These are phyloP conservation scores for Codiaeum variegatum DNA, from an alignment of 441 rosid genomes.

Conservation along the genomic window DNA sequence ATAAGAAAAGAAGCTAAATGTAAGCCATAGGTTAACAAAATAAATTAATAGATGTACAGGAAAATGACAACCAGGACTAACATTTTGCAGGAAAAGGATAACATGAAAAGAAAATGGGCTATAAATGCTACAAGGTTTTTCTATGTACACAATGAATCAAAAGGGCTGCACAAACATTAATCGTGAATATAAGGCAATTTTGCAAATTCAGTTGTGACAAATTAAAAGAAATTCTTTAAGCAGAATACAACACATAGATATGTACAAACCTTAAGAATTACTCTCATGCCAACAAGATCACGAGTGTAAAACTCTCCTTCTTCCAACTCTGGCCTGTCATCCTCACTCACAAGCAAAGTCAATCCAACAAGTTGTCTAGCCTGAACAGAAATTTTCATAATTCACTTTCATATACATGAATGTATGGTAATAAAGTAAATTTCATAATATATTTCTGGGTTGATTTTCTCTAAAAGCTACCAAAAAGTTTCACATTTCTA, in stretches of 20 bases:
- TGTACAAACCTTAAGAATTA: conserved; percentile 60
- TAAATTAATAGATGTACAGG: not conserved
- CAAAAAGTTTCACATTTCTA: not conserved
- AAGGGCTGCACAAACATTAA: not conserved
- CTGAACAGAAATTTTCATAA: conserved; percentile 38
- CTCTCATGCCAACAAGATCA: conserved; percentile 87
- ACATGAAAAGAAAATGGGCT: not conserved
- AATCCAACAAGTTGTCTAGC: conserved; percentile 84
- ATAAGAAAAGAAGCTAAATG: not conserved
- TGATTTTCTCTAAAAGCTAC: not conserved
- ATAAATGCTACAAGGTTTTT: not conserved
- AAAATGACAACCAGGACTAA: not conserved
- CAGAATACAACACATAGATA: not conserved
- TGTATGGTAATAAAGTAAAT: not conserved
- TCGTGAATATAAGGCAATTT: not conserved
- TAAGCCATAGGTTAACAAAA: not conserved
- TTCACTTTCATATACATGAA: conserved; percentile 9
- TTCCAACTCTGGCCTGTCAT: conserved; percentile 76
- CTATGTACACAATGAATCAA: not conserved
- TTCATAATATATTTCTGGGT: not conserved
- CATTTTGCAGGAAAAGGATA: not conserved
- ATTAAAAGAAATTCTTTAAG: not conserved
- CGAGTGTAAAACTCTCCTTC: conserved; percentile 76
- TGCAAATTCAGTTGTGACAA: not conserved
- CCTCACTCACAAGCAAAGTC: conserved; percentile 68